phyloP scores from a whole-genome alignment of 192 early-diverging fungal genomes.

The Umbelopsis sp. region DNA sequence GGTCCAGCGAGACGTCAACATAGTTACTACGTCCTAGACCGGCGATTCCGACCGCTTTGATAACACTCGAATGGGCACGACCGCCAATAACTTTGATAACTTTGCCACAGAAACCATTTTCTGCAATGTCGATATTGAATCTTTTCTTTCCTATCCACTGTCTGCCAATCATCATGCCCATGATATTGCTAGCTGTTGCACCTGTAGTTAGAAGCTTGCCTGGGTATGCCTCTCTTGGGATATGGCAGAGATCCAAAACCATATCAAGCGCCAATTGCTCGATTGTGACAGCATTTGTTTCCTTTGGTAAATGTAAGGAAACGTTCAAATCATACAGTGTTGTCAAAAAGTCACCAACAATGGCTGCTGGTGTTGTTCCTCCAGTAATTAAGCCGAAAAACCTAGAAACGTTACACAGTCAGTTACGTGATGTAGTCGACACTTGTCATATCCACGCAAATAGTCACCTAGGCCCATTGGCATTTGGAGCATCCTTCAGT shows the following conservation, averaged over 20 bases:
- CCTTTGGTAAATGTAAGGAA: constrained; percentile 34
- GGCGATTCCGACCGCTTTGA: constrained; percentile 52
- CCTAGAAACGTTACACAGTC: constrained; percentile 30
- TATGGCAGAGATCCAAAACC: constrained; percentile 47
- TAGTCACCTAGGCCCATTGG: neutral
- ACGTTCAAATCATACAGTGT: constrained; percentile 42
- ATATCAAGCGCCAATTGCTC: constrained; percentile 45
- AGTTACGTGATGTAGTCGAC: neutral
- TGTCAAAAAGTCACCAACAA: constrained; percentile 44
- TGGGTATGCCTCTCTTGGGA: constrained; percentile 37
- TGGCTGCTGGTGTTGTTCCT: constrained; percentile 50
- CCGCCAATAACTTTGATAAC: constrained; percentile 33
- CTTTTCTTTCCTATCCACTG: constrained; percentile 41
- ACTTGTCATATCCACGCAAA: neutral
- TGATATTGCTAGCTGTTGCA: constrained; percentile 56
- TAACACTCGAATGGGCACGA: constrained; percentile 47
- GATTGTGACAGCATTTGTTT: constrained; percentile 46
- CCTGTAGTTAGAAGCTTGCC: constrained; percentile 58
- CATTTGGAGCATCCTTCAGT: neutral
- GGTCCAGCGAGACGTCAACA: constrained; percentile 35
- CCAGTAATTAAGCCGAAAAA: constrained; percentile 66
- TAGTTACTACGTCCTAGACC: constrained; percentile 54
- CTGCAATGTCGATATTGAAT: constrained; percentile 38
- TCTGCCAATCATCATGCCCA: constrained; percentile 47
- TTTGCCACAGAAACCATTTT: constrained; percentile 50